phyloP scores from a whole-genome alignment of 179 eudicot genomes.

The Actinidia polygama region DNA sequence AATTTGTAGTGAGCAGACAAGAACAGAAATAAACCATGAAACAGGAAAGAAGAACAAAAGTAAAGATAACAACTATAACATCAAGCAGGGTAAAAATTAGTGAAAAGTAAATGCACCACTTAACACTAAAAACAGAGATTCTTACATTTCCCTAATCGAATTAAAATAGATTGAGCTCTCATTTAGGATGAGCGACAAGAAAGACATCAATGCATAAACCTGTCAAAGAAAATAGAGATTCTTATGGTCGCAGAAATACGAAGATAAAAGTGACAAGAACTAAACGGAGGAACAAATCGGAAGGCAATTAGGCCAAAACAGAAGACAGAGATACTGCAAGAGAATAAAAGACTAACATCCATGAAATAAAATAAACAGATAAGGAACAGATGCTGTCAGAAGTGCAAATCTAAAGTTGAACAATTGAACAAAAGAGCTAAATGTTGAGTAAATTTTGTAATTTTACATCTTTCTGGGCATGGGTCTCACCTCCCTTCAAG shows the following conservation, averaged over 20 bases:
- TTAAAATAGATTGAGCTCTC: conserved; percentile 33
- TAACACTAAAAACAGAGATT: neutral
- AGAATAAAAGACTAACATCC: neutral
- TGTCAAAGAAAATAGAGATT: conserved; percentile 37
- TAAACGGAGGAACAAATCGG: neutral
- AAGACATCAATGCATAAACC: conserved; percentile 94
- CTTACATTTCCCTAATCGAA: conserved; percentile 19
- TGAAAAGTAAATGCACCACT: neutral
- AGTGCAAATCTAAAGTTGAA: neutral
- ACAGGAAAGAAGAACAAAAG: no score
- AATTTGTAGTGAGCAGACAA: no score
- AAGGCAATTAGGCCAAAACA: neutral
- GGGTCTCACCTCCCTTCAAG: no score
- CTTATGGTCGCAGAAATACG: conserved; percentile 17
- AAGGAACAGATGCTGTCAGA: neutral
- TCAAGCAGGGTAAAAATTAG: neutral
- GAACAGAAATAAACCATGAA: neutral
- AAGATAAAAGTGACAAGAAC: neutral
- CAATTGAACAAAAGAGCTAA: neutral
- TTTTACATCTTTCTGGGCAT: no score
- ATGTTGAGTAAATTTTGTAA: no score
- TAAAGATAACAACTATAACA: neutral
- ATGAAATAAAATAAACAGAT: neutral
- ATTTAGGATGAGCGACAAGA: conserved; percentile 77
- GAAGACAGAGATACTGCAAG: neutral